Base-by-base conservation (phyloP, 2,329 filamentous ascomycete species). In the Microthyrium microscopicum region DNA sequence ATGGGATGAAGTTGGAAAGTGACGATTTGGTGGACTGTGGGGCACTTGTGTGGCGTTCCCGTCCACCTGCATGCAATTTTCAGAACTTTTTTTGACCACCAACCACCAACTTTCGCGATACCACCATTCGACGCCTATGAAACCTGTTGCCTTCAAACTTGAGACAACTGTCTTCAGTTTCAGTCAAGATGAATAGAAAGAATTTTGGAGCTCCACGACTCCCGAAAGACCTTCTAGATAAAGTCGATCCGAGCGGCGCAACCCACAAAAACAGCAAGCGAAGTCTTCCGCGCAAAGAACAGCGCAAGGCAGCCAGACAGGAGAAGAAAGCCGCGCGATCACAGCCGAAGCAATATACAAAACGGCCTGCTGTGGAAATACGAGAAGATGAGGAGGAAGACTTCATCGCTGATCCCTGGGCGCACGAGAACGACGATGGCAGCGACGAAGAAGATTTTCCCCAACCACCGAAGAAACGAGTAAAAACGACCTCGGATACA, bases 271-370 rank as follows among this genome's bases (percentile, higher is more conserved):
- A 18, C 18, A 27, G 27, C 47, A 22, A 27, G 40, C 34, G 42
- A 39, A 32, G 16, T 24, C 8, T 16, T 20, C 8, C 20, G 34
- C 64, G 76, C 42, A 80, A 79, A 56, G 73, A 78, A 34, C 65
- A 69, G 38, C 67, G 79, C 36, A 81, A 75, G 48, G 66, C 66
- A 12, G 70, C 78, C 44, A 65, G 78, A 35, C 56, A 61, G 16
- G 61, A 70, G 44, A 78, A 73, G 51, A 77, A 70, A 50, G 46
- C 52, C 21, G 16, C 20, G 21, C 16, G 33, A 28, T 19, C 19
- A 16, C 33, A 35, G 21, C 34, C 34, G 32, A 38, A 35, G 16
- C 35, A 32, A 12, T 5, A 27, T 7, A 33, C 21, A 33, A 12
- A 20, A 26, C n/a, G 12, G 6, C 22, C 13, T 17, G 8, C 11